Base-by-base conservation (phyloP, 2,329 filamentous ascomycete genomes). In the Neopestalotiopsis rosae region DNA sequence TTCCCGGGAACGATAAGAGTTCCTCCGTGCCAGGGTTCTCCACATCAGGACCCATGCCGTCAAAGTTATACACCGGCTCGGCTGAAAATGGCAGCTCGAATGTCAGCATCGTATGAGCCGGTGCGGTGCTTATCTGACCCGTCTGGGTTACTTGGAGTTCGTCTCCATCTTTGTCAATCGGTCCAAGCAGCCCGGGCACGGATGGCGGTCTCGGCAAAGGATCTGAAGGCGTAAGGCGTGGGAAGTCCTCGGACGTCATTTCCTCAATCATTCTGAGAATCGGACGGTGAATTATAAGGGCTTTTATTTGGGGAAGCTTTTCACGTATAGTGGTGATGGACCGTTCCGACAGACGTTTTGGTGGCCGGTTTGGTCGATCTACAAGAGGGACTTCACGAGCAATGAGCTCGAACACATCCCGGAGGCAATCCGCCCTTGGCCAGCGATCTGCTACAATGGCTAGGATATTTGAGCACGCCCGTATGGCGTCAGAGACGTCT, bases 391-490 rank as follows among this genome's bases (percentile, higher is more conserved):
- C 67, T 56, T 77, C 75, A 6, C 69, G 69, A 2, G 76, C 75
- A 2, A 81, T 71, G 1, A 80, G 69, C 28, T 80, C 78, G 67
- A 81, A 81, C 0, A 76, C 74, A 62, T 81, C 78, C 32, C 79
- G 67, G 6, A 81, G 40, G 17, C 76, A 78, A 45, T 80, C 77
- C 1, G 77, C 76, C 67, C 78, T 77, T 5, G 77, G 73, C 79
- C 80, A 81, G 4, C 76, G 75, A 66, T 80, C 78, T 0, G 79
- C 78, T 61, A 80, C 76, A 34, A 79, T 77, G 4, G 79, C 76
- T 6, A 81, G 74, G 10, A 77, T 79, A 56, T 77, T 80, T 3
- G 74, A 77, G 65, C 80, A 81, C 7, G 79, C 78, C 24, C 79
- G 69, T 12, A 81, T 69, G 2, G 79, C 80, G 59, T 81, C 78